Conservation (phyloP, 1,139 yeast genomes). For the Suhomyces atakaporum region DNA sequence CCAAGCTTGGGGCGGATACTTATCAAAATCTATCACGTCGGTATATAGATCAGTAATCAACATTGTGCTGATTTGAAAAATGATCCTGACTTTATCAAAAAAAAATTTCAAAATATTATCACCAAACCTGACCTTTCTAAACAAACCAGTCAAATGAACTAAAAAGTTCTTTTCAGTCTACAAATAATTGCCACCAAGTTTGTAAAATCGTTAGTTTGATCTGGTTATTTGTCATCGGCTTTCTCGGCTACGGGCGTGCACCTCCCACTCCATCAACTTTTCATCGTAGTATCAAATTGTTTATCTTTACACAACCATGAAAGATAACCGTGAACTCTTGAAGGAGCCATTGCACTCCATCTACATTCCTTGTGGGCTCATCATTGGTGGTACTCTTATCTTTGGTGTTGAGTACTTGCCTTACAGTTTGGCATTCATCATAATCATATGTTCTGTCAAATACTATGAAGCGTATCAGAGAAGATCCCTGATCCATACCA, state of each 20-base stretch:
- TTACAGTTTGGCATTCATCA: slow-evolving; percentile 49
- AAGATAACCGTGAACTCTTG: slow-evolving; percentile 51
- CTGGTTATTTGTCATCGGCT: background rate
- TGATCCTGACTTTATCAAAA: too few species aligned
- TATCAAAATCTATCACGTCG: too few species aligned
- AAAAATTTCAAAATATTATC: too few species aligned
- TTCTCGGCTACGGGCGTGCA: slow-evolving; percentile 5
- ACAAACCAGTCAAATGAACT: too few species aligned
- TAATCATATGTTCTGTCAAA: slow-evolving; percentile 48
- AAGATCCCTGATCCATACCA: slow-evolving; percentile 48
- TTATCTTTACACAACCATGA: slow-evolving; percentile 23
- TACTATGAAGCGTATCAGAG: slow-evolving; percentile 50
- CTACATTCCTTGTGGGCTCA: slow-evolving; percentile 63
- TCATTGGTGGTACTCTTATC: slow-evolving; percentile 62
- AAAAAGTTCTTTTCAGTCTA: too few species aligned
- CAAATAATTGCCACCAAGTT: too few species aligned
- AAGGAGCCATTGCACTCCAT: slow-evolving; percentile 72
- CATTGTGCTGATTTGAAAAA: too few species aligned
- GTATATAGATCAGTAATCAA: too few species aligned
- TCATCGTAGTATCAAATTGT: background rate
- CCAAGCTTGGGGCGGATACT: too few species aligned
- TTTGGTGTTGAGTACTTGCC: slow-evolving; percentile 55
- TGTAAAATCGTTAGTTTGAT: background rate
- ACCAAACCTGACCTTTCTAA: too few species aligned
- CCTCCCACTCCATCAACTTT: slow-evolving; percentile 2